These are phyloP conservation scores for Rhodotorula sphaerocarpa DNA, from an alignment of 768 basidiomycete species.

Conservation along the genomic window DNA sequence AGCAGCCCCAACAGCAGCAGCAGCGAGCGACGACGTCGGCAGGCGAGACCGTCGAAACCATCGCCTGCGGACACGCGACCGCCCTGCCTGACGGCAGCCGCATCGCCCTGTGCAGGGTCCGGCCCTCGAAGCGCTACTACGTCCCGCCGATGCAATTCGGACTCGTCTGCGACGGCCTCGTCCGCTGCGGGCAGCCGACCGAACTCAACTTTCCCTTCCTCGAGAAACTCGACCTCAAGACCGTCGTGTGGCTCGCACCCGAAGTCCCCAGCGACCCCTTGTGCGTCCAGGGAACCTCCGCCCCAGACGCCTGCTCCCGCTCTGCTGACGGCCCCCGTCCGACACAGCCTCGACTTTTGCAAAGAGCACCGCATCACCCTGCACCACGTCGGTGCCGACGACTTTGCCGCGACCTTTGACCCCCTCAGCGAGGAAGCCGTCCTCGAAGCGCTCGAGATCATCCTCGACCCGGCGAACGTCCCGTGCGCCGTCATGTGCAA, in stretches of 20 bases:
- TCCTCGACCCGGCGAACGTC: constrained; percentile 42
- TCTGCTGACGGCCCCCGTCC: no score
- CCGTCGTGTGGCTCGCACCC: constrained; percentile 45
- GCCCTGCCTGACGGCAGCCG: not conserved
- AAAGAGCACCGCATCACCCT: constrained; percentile 42
- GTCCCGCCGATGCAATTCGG: constrained; percentile 44
- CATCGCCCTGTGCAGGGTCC: constrained; percentile 10
- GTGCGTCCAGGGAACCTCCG: no score
- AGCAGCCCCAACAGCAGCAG: no score
- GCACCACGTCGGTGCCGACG: constrained; percentile 40
- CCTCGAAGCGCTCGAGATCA: constrained; percentile 43
- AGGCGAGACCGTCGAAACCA: not conserved
- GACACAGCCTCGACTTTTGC: constrained; percentile 37
- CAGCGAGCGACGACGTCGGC: no score
- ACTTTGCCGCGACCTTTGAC: constrained; percentile 28
- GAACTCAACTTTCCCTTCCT: constrained; percentile 39
- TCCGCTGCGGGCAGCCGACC: constrained; percentile 43
- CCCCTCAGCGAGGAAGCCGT: constrained; percentile 44
- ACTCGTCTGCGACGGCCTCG: constrained; percentile 44
- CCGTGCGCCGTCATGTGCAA: constrained; percentile 44
- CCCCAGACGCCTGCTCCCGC: no score
- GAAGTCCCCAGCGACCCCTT: constrained; percentile 43
- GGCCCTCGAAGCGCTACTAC: constrained; percentile 21
- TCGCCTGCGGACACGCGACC: not conserved
- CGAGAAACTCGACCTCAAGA: constrained; percentile 32